A percentile compares a stretch with the other conserved stretches of the same genome.
Conservation (phyloP, 2,329 filamentous ascomycete genomes). For the Claviceps sp. region DNA sequence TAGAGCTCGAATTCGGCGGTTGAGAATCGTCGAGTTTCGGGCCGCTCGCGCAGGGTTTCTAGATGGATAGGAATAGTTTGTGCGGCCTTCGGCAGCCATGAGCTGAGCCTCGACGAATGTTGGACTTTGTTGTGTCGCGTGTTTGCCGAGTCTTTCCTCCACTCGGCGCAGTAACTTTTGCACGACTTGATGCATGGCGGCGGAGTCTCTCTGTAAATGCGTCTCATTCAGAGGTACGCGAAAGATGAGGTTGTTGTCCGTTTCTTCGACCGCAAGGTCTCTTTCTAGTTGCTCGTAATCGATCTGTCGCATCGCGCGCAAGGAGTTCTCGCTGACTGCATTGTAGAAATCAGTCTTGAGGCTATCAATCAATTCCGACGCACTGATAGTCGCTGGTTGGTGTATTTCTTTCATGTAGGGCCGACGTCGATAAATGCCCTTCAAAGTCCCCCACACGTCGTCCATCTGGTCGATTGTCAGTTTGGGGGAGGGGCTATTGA, state of each 20-base stretch:
- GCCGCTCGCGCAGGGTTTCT: slow-evolving; percentile 15
- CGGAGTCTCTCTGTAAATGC: slow-evolving; percentile 17
- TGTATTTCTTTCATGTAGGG: slow-evolving; percentile 24
- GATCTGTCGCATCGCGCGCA: slow-evolving; percentile 11
- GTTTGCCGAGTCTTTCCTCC: slow-evolving; percentile 11
- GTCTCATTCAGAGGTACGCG: slow-evolving; percentile 12
- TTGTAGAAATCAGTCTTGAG: slow-evolving; percentile 18
- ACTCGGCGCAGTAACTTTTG: slow-evolving; percentile 17
- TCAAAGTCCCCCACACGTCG: slow-evolving; percentile 18
- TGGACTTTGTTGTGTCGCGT: slow-evolving; percentile 10
- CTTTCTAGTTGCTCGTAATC: slow-evolving; percentile 19
- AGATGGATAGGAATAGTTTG: slow-evolving; percentile 15
- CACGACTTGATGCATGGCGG: slow-evolving; percentile 16
- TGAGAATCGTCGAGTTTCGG: slow-evolving; percentile 15
- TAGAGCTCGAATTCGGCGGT: slow-evolving; percentile 17
- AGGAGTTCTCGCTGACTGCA: slow-evolving; percentile 10
- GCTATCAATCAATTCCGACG: slow-evolving; percentile 14
- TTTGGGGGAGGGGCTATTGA: slow-evolving; percentile 5
- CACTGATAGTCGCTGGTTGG: slow-evolving; percentile 15
- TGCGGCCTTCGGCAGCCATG: slow-evolving; percentile 8
- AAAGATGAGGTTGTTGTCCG: slow-evolving; percentile 7
- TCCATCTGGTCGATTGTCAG: slow-evolving; percentile 18
- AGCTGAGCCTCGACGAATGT: slow-evolving; percentile 17
- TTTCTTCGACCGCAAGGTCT: slow-evolving; percentile 17
- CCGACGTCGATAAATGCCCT: slow-evolving; percentile 17